A percentile compares a stretch with the other conserved stretches of the same genome.
Conservation (phyloP, 139 green algal genomes). For the Chlorella sp. region DNA sequence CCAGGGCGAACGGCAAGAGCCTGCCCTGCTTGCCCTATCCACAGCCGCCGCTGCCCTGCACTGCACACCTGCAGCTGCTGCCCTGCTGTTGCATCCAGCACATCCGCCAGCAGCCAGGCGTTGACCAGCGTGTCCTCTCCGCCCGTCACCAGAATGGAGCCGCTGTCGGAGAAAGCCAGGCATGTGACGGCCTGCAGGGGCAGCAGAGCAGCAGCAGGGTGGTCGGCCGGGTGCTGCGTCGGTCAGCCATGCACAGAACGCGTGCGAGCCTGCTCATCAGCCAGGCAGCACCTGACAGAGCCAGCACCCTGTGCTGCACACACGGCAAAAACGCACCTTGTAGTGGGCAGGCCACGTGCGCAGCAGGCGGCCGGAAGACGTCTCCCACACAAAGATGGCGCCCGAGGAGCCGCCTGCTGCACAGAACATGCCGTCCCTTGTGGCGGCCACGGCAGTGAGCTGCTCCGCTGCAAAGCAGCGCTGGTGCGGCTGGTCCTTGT, state of each 20-base stretch:
- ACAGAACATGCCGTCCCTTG: slow-evolving; percentile 61
- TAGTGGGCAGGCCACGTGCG: slow-evolving; percentile 90
- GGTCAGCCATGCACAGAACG: background rate
- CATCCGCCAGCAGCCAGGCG: slow-evolving; percentile 81
- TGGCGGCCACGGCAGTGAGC: slow-evolving; percentile 63
- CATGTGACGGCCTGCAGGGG: slow-evolving; percentile 69
- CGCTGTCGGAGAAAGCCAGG: slow-evolving; percentile 74
- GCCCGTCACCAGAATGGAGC: slow-evolving; percentile 79
- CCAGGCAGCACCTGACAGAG: too few relatives aligned
- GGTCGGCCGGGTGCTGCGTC: background rate
- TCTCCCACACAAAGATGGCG: slow-evolving; percentile 83
- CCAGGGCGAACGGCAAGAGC: too few relatives aligned
- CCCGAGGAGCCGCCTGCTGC: slow-evolving; percentile 77
- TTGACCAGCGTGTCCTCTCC: slow-evolving; percentile 84
- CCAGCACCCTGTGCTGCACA: too few relatives aligned
- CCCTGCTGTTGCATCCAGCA: slow-evolving; percentile 67
- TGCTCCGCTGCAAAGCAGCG: slow-evolving; percentile 75
- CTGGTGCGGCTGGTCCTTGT: slow-evolving; percentile 84
- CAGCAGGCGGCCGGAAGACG: slow-evolving; percentile 77
- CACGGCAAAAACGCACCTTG: slow-evolving; percentile 59
- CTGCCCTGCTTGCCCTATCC: background rate
- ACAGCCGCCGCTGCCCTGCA: background rate
- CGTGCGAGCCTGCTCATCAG: too few relatives aligned
- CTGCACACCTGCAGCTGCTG: slow-evolving; percentile 28
- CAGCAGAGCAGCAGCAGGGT: too few relatives aligned